Conservation (phyloP, 768 basidiomycete genomes). For the Pisolithus albus region DNA sequence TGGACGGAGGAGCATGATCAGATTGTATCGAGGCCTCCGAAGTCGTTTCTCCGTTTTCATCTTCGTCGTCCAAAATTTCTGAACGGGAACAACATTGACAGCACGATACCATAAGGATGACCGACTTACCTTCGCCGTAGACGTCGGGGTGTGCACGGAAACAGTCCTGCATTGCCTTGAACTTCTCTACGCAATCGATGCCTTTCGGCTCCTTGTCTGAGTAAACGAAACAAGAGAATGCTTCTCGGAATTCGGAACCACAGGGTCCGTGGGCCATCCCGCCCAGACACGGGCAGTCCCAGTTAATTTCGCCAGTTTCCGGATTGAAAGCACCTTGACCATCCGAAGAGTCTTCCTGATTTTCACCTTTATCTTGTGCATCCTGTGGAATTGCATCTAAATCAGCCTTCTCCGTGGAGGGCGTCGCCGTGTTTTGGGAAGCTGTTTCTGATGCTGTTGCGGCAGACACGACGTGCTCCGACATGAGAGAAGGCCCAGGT, state of each 20-base stretch:
- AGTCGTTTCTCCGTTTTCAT: slow-evolving; percentile 23
- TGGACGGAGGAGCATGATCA: slow-evolving; percentile 1
- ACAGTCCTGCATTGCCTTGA: slow-evolving; percentile 96
- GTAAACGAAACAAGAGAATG: slow-evolving; percentile 94
- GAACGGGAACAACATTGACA: neutral
- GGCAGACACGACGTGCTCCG: slow-evolving; percentile 16
- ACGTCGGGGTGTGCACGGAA: slow-evolving; percentile 93
- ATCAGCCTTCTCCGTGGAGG: slow-evolving; percentile 3
- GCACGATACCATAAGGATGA: neutral
- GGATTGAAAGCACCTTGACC: slow-evolving; percentile 75
- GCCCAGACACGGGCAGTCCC: slow-evolving; percentile 98
- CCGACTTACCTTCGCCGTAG: slow-evolving; percentile 81
- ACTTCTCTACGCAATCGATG: slow-evolving; percentile 95
- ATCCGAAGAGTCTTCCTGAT: slow-evolving; percentile 22
- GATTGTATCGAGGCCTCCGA: slow-evolving; percentile 1
- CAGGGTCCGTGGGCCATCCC: slow-evolving; percentile 99
- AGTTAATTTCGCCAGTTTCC: slow-evolving; percentile 98
- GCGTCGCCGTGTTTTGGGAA: slow-evolving; percentile 11
- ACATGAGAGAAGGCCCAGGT: slow-evolving; percentile 3
- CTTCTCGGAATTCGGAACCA: slow-evolving; percentile 85
- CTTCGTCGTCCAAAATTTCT: slow-evolving; percentile 69
- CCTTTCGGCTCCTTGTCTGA: slow-evolving; percentile 96
- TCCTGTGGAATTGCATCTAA: slow-evolving; percentile 7
- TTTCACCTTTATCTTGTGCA: slow-evolving; percentile 13
- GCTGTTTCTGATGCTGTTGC: slow-evolving; percentile 8